These are phyloP conservation scores for Eucalyptus tenuipes DNA, from an alignment of 345 rosid genomes.

Conservation along the genomic window DNA sequence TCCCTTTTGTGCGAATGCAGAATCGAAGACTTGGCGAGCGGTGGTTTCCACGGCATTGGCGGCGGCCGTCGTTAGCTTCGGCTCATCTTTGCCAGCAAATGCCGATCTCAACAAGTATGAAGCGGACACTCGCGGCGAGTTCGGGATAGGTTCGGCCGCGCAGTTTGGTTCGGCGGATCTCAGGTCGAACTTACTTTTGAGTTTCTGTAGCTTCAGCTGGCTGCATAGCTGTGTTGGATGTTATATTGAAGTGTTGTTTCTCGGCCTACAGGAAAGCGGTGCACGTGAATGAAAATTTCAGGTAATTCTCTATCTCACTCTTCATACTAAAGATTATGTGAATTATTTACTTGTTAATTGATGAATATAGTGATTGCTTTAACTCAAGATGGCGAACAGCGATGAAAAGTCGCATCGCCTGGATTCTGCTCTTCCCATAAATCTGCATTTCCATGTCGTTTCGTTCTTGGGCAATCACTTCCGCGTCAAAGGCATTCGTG, in stretches of 20 bases:
- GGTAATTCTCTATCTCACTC: conserved; percentile 16
- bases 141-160: conserved; percentile 88
- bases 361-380: background rate
- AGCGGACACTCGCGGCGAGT: conserved; percentile 80
- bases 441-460: background rate
- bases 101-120: conserved; percentile 88
- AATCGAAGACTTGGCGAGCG: conserved; percentile 33
- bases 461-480: background rate
- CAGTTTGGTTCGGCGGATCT: conserved; percentile 89
- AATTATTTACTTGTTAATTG: background rate
- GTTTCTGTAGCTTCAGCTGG: background rate
- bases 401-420: background rate
- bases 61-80: conserved; percentile 39
- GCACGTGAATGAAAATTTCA: conserved; percentile 72
- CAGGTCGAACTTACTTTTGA: conserved; percentile 16
- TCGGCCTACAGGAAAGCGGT: conserved; percentile 64
- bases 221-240: background rate
- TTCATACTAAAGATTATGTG: background rate
- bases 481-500: background rate
- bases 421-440: background rate
- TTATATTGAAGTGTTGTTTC: background rate
- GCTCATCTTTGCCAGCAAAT: conserved; percentile 39
- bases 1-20: background rate
- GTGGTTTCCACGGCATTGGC: conserved; percentile 57
- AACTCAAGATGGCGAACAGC: background rate